These are phyloP conservation scores for Microbotryum intermedium DNA, from an alignment of 1,284 basidiomycete species.

Conservation along the genomic window DNA sequence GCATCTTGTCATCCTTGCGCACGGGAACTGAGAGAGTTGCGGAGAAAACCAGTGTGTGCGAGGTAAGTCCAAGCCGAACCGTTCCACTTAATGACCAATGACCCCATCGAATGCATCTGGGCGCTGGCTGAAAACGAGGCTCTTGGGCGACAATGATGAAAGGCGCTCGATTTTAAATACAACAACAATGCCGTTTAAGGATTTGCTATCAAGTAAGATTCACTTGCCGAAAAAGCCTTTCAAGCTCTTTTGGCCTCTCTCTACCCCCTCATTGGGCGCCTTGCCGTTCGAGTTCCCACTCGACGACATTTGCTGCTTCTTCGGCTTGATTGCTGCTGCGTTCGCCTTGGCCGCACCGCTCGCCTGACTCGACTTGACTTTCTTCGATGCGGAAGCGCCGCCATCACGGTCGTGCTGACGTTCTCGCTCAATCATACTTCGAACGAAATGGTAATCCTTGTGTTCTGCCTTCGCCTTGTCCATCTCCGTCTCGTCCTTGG, in stretches of 20 bases:
- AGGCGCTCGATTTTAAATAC: too few relatives aligned
- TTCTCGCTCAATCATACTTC: constrained; percentile 52
- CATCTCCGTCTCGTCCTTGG: constrained; percentile 34
- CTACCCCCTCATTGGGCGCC: not conserved
- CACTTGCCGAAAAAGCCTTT: constrained; percentile 25
- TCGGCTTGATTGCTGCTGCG: not conserved
- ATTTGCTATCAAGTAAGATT: not conserved
- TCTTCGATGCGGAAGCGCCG: not conserved
- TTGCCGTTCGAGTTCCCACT: not conserved
- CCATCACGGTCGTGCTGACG: not conserved
- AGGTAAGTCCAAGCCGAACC: too few relatives aligned
- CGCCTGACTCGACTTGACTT: not conserved
- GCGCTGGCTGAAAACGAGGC: too few relatives aligned
- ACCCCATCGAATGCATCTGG: too few relatives aligned
- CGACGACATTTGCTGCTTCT: not conserved
- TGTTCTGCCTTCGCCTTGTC: constrained; percentile 58
- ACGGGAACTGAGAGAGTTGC: too few relatives aligned
- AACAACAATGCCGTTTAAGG: too few relatives aligned
- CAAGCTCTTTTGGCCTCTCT: constrained; percentile 23
- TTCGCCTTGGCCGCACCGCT: not conserved
- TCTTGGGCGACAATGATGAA: too few relatives aligned
- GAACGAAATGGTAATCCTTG: constrained; percentile 75
- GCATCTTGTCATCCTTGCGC: too few relatives aligned
- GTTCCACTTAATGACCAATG: too few relatives aligned
- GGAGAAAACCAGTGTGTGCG: too few relatives aligned